Base-by-base conservation (phyloP, 352 stramenopile genomes). In the Phytophthora pini region DNA sequence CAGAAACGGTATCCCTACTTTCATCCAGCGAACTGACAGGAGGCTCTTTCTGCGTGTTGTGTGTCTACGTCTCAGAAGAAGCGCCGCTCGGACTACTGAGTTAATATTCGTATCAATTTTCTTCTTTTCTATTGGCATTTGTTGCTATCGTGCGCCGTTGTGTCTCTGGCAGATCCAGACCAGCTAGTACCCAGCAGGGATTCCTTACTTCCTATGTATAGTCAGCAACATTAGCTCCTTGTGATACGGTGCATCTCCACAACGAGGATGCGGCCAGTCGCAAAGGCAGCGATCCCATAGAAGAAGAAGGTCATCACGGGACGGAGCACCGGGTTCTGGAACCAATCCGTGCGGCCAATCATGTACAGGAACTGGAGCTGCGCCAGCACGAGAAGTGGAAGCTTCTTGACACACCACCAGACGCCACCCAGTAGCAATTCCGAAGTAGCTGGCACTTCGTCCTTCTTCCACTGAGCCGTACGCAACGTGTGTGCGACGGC, bases 271-370 rank as follows among this genome's bases (percentile, higher is more conserved):
- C 84, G 80, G 48, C 82, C 67, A 58, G 86, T 76, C 22, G 85
- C 54, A 3, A 70, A 56, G 22, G 59, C 59, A n/a, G 87, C 45
- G 9, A 70, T 61, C 5, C 50, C 70, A 20, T 89, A 65, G 43
- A 84, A 71, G 64, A 68, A 54, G 60, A 87, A 84, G n/a, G 83
- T 77, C 62, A 89, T 81, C 5, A 88, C 70, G 34, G 85, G 85
- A 34, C 85, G 85, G 8, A 94, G 65, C 65, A 94, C 85, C 1
- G 85, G 85, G 70, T 94, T 91, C 71, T 77, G 72, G 55, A 94
- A 89, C 73, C 66, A 77, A 64, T 94, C 85, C 0, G 79, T 91
- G 20, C 81, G 81, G 0, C 80, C 82, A 13, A 88, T 61, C 45
- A 83, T 68, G 70, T 85, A 87, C 6, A 93, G 76, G 49, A 92